phyloP scores from a whole-genome alignment of 208 protist genomes.

The Leishmania amazonensis region DNA sequence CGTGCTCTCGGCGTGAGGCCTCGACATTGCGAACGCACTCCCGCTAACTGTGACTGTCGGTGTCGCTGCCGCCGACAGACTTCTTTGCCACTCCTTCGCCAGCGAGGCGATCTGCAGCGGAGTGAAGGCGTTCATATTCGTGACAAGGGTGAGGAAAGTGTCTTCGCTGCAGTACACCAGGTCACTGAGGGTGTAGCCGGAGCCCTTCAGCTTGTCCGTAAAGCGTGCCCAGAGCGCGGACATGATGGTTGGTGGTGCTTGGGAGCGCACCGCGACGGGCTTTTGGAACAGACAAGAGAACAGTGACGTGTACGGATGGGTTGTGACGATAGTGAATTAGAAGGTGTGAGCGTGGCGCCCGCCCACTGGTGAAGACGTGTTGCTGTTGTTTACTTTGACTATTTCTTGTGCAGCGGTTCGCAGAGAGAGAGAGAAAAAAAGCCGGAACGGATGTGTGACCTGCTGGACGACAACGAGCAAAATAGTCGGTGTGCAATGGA shows the following conservation, averaged over 20 bases:
- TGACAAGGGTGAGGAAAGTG: conserved; percentile 60
- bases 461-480: not conserved
- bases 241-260: conserved; percentile 27
- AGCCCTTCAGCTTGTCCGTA: conserved; percentile 41
- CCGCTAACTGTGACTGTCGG: not conserved
- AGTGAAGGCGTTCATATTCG: conserved; percentile 59
- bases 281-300: not conserved
- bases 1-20: not conserved
- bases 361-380: not conserved
- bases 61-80: conserved; percentile 1
- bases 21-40: not conserved
- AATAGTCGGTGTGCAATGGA: not conserved
- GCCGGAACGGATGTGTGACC: not conserved
- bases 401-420: not conserved
- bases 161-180: conserved; percentile 60
- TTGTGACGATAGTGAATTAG: not conserved
- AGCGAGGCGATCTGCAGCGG: conserved; percentile 53
- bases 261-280: not conserved
- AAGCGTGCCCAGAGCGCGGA: conserved; percentile 54
- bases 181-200: conserved; percentile 68
- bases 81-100: conserved; percentile 44
- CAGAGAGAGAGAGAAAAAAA: not conserved
- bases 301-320: not conserved
- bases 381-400: not conserved
- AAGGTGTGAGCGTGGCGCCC: no score